A percentile compares a stretch with the other conserved stretches of the same genome.
phyloP scores from a whole-genome alignment of 2,329 filamentous ascomycete species.

The Alternaria burnsii region DNA sequence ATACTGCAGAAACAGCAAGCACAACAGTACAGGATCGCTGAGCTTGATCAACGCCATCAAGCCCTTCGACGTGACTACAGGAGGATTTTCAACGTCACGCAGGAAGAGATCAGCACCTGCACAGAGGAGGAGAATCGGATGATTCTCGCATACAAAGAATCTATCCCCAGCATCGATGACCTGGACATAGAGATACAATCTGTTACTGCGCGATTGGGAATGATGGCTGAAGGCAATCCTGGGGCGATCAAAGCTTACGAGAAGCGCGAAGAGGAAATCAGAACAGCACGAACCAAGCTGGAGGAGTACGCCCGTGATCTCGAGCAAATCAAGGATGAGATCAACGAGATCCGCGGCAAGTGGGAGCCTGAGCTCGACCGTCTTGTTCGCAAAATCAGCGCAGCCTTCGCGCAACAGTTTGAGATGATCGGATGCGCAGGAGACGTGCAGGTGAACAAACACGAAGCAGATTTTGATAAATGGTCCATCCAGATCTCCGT shows the following conservation, averaged over 20 bases:
- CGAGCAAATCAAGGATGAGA: constrained; percentile 64
- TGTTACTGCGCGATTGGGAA: constrained; percentile 77
- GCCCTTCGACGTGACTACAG: constrained; percentile 20
- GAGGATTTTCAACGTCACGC: constrained; percentile 25
- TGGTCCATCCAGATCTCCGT: constrained; percentile 96
- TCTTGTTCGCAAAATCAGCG: constrained; percentile 81
- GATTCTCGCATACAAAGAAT: constrained; percentile 26
- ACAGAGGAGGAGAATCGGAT: constrained; percentile 38
- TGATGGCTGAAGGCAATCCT: constrained; percentile 80
- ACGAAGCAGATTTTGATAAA: constrained; percentile 85
- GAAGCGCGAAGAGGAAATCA: constrained; percentile 66
- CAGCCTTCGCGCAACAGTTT: constrained; percentile 93
- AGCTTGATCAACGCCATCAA: constrained; percentile 26
- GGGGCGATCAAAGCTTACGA: constrained; percentile 77
- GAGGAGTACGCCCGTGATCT: constrained; percentile 65
- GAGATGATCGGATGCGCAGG: constrained; percentile 93
- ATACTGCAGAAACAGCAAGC: constrained; percentile 47
- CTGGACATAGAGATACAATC: constrained; percentile 77
- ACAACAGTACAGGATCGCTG: constrained; percentile 24
- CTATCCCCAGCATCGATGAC: constrained; percentile 57
- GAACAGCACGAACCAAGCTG: constrained; percentile 68
- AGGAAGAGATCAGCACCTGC: constrained; percentile 27
- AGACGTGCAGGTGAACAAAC: constrained; percentile 87
- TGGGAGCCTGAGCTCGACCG: constrained; percentile 88
- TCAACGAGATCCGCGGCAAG: constrained; percentile 70